Conservation (phyloP, 75 land plant species). For the Cupressus sempervirens region DNA sequence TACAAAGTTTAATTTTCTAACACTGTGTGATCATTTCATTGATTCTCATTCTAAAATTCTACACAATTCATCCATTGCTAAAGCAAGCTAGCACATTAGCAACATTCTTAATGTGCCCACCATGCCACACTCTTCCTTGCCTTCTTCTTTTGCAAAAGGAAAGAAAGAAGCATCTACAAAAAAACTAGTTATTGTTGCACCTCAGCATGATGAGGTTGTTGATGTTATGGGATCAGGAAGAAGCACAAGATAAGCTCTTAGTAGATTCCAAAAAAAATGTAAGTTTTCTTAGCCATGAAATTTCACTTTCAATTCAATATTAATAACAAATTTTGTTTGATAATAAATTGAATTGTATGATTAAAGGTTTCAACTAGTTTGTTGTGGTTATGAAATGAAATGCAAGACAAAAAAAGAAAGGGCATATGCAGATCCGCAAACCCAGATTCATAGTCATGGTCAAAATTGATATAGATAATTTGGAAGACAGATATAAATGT, state of each 20-base stretch:
- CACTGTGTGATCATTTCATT: no score
- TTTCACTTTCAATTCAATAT: no score
- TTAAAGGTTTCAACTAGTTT: background rate
- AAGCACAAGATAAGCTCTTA: background rate
- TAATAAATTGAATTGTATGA: background rate
- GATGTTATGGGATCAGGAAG: constrained; percentile 8
- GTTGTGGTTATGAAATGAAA: constrained; percentile 12
- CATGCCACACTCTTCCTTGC: constrained; percentile 43
- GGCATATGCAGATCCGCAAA: constrained; percentile 44
- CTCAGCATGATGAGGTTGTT: constrained; percentile 2
- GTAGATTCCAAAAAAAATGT: constrained; percentile 41
- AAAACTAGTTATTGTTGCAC: no score
- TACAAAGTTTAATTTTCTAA: no score
- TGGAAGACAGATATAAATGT: constrained; percentile 80
- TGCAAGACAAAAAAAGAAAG: constrained; percentile 57
- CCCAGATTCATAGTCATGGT: constrained; percentile 68
- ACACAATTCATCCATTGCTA: background rate
- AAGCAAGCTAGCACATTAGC: background rate
- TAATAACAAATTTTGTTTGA: background rate
- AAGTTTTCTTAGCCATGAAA: background rate
- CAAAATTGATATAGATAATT: constrained; percentile 71
- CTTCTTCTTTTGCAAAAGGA: constrained; percentile 27
- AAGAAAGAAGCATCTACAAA: constrained; percentile 12
- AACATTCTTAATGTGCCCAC: constrained; percentile 4
- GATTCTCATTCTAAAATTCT: background rate